Conservation (phyloP, 2,329 filamentous ascomycete genomes). For the Penicillium sp. region DNA sequence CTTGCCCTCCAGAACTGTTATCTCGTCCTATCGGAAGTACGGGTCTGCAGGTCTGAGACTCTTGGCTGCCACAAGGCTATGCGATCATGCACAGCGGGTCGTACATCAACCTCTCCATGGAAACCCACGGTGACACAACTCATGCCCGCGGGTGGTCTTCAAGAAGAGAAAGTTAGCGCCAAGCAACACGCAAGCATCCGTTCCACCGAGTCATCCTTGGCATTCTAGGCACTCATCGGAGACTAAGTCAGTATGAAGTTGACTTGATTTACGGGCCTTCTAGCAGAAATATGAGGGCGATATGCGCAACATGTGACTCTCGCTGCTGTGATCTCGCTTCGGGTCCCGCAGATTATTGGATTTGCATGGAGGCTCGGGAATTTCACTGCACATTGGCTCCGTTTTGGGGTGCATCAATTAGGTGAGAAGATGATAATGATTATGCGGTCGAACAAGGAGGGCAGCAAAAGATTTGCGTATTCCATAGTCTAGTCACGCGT, state of each 20-base stretch:
- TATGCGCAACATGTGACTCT: constrained; percentile 4
- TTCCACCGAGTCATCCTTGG: constrained; percentile 22
- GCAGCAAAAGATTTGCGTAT: neutral
- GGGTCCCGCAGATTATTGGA: neutral
- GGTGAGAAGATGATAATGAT: constrained; percentile 1
- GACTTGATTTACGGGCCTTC: neutral
- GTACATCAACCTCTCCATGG: constrained; percentile 9
- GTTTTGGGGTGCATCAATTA: constrained; percentile 5
- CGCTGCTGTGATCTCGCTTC: neutral
- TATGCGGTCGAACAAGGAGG: neutral
- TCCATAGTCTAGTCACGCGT: neutral
- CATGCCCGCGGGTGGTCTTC: neutral
- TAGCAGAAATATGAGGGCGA: neutral
- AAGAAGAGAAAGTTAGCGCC: constrained; percentile 12
- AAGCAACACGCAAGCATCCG: constrained; percentile 16
- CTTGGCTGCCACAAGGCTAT: constrained; percentile 10
- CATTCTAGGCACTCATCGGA: constrained; percentile 8
- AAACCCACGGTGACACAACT: constrained; percentile 8
- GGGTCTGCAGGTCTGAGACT: neutral
- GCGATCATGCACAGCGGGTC: neutral
- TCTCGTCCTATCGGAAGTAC: neutral
- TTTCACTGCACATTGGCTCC: neutral
- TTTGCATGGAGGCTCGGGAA: neutral
- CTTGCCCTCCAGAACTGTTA: constrained; percentile 2
- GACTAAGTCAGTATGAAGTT: constrained; percentile 1